Percentiles rank a stretch among this genome's conserved stretches.
Conservation (phyloP, 805 yeast genomes). For the Ogataea dorogensis region DNA sequence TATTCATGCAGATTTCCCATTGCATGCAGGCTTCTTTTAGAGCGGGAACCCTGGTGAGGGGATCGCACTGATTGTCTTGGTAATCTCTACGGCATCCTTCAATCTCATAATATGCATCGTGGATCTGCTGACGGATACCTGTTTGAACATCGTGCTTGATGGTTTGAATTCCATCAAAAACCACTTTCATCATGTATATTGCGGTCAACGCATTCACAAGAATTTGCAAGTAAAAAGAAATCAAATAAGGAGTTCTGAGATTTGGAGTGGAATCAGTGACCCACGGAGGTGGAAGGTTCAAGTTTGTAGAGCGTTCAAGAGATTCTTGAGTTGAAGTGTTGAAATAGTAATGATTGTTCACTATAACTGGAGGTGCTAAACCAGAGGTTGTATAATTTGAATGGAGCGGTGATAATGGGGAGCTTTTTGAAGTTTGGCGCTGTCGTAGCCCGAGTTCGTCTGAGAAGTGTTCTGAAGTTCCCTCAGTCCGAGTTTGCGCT, state of each 20-base stretch:
- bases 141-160: slow-evolving; percentile 53
- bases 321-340: neutral
- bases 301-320: no score
- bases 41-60: slow-evolving; percentile 56
- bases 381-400: no score
- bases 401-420: no score
- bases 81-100: slow-evolving; percentile 53
- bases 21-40: slow-evolving; percentile 52
- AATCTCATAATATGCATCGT: slow-evolving; percentile 48
- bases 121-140: slow-evolving; percentile 48
- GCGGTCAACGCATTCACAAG: slow-evolving; percentile 48
- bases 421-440: no score
- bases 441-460: no score
- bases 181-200: slow-evolving; percentile 42
- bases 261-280: slow-evolving; percentile 48
- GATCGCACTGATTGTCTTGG: slow-evolving; percentile 55
- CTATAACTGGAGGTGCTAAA: neutral
- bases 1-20: slow-evolving; percentile 68
- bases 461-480: no score
- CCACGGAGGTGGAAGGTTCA: slow-evolving; percentile 59
- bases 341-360: slow-evolving; percentile 16
- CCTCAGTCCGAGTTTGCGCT: no score
- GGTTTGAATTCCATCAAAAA: slow-evolving; percentile 44
- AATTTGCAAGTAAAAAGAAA: slow-evolving; percentile 63
- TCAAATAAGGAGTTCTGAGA: slow-evolving; percentile 52